phyloP scores from a whole-genome alignment of 805 yeast genomes.

The Candida easanensis region DNA sequence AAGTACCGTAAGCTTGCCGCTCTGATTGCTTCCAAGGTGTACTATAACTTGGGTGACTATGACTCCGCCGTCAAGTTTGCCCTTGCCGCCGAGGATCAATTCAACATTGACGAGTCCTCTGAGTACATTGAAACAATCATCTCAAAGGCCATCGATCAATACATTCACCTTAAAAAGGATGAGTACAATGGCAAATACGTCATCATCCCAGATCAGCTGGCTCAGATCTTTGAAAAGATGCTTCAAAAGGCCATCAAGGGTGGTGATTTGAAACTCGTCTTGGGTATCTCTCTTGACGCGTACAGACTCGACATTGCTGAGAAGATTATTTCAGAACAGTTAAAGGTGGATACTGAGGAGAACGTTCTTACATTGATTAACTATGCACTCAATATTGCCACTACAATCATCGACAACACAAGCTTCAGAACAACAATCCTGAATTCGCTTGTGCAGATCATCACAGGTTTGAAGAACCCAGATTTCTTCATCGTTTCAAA shows the following conservation, averaged over 20 bases:
- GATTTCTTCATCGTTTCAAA: constrained; percentile 85
- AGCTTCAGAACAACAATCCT: constrained; percentile 65
- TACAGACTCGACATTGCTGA: constrained; percentile 80
- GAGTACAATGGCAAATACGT: constrained; percentile 37
- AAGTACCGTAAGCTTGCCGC: constrained; percentile 84
- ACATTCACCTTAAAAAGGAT: constrained; percentile 61
- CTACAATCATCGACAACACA: constrained; percentile 62
- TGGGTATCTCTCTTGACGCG: constrained; percentile 90
- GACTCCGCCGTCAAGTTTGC: constrained; percentile 89
- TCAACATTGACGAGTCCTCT: constrained; percentile 70
- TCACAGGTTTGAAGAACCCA: constrained; percentile 56
- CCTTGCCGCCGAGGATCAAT: constrained; percentile 75
- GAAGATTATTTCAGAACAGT: constrained; percentile 44
- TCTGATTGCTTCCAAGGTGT: constrained; percentile 83
- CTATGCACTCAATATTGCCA: constrained; percentile 74
- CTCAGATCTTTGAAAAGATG: constrained; percentile 80
- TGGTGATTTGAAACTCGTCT: constrained; percentile 74
- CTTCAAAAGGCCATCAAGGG: constrained; percentile 69
- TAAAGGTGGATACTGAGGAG: constrained; percentile 45
- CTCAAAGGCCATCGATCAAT: constrained; percentile 85
- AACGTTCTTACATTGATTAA: constrained; percentile 53
- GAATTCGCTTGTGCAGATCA: constrained; percentile 56
- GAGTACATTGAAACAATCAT: constrained; percentile 93
- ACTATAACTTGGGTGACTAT: constrained; percentile 90
- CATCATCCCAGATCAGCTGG: constrained; percentile 58